A percentile compares a stretch with the other conserved stretches of the same genome.
phyloP scores from a whole-genome alignment of 345 rosid species.

The Gossypium sturtianum region DNA sequence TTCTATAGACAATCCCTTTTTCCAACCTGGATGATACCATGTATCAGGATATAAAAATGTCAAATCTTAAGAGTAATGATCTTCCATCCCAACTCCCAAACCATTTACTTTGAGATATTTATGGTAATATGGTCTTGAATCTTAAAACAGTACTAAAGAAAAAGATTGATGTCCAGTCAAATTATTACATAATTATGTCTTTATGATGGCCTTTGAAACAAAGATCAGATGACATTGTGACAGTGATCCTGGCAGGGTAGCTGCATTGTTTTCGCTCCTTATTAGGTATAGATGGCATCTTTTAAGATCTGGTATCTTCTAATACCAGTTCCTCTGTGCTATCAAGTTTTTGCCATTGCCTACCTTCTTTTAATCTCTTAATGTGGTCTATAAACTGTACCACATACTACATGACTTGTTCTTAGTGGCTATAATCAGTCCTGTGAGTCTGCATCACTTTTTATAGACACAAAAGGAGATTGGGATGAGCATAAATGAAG shows the following conservation, averaged over 20 bases:
- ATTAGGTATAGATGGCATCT: neutral
- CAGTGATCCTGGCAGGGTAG: neutral
- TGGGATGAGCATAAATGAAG: neutral
- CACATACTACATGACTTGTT: neutral
- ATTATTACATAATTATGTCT: neutral
- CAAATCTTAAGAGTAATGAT: neutral
- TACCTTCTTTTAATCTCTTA: neutral
- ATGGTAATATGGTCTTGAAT: neutral
- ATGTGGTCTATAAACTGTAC: neutral
- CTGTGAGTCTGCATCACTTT: neutral
- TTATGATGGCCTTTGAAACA: neutral
- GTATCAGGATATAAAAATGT: constrained; percentile 6
- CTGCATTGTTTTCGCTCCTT: neutral
- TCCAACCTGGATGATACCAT: constrained; percentile 1
- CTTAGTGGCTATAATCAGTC: neutral
- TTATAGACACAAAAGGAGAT: neutral
- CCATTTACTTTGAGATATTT: constrained; percentile 4
- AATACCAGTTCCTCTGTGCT: neutral
- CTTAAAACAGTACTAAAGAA: neutral
- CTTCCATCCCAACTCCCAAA: neutral
- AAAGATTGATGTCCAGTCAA: neutral
- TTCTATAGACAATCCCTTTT: neutral
- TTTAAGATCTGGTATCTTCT: neutral
- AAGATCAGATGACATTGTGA: neutral
- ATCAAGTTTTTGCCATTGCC: neutral